A percentile compares a stretch with the other conserved stretches of the same genome.
Evolutionary conservation across 495 filamentous ascomycete genomes (phyloP).

Genomic region (Lepidopterella palustris): DNA sequence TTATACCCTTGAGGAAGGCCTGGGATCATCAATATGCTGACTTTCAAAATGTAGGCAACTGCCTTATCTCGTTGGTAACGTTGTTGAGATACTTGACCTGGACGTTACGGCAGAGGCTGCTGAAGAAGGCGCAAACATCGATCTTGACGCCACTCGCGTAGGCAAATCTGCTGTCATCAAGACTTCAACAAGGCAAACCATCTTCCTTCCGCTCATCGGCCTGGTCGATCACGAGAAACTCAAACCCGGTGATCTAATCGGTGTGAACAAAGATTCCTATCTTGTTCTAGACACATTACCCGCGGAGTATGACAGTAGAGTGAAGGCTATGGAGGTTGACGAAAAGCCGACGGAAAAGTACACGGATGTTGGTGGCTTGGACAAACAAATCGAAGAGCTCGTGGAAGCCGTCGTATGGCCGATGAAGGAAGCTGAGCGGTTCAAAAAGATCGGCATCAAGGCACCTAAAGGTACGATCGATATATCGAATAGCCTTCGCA

Average conservation of each 20-base stretch:
- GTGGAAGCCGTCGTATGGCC: constrained; percentile 99
- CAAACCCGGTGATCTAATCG: constrained; percentile 92
- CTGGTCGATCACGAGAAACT: constrained; percentile 91
- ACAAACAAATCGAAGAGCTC: constrained; percentile 99
- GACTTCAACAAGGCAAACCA: constrained; percentile 97
- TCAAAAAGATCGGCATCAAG: constrained; percentile 99
- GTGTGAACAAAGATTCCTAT: constrained; percentile 99
- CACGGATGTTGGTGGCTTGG: constrained; percentile 91
- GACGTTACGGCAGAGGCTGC: constrained; percentile 93
- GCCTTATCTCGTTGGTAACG: constrained; percentile 96
- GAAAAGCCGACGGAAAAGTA: constrained; percentile 99
- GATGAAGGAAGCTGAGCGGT: constrained; percentile 98
- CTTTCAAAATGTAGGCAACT: constrained; percentile 64
- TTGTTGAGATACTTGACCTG: constrained; percentile 92
- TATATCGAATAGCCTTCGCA: constrained; percentile 18
- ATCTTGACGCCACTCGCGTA: constrained; percentile 91
- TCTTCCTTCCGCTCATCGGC: constrained; percentile 96
- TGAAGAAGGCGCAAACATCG: constrained; percentile 97
- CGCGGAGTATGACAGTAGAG: constrained; percentile 98
- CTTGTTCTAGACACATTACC: constrained; percentile 96
- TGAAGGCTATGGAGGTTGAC: constrained; percentile 99
- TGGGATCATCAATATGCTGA: constrained; percentile 19
- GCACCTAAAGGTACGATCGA: constrained; percentile 84
- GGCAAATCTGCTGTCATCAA: constrained; percentile 99
- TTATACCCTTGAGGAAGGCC: constrained; percentile 5